These are phyloP conservation scores for Pythium pyrilobum DNA, from an alignment of 352 stramenopile genomes.

Conservation along the genomic window DNA sequence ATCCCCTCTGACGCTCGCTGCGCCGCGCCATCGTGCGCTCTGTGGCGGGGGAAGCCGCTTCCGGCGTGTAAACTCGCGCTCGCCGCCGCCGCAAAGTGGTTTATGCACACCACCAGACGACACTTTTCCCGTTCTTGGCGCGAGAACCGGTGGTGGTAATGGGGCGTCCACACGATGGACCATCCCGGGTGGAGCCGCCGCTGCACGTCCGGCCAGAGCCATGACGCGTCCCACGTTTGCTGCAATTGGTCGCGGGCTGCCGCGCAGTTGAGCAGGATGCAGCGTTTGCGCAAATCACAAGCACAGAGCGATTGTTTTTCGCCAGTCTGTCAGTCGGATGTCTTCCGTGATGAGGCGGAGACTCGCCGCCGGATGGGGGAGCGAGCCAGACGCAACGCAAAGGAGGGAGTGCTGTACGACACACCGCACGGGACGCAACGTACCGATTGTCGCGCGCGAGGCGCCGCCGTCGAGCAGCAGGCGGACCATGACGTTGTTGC, in stretches of 20 bases:
- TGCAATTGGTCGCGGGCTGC: conserved; percentile 24
- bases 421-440: background rate
- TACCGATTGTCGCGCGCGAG: conserved; percentile 49
- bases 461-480: conserved; percentile 45
- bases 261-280: background rate
- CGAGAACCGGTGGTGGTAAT: conserved; percentile 48
- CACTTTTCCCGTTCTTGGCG: conserved; percentile 48
- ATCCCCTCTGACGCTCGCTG: too few relatives aligned
- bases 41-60: too few relatives aligned
- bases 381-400: background rate
- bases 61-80: too few relatives aligned
- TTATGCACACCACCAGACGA: conserved; percentile 47
- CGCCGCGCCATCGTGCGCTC: background rate
- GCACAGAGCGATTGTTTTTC: too few relatives aligned
- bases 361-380: background rate
- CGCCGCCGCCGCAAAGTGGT: conserved; percentile 25
- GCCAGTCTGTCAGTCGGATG: too few relatives aligned
- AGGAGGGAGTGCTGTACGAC: too few relatives aligned
- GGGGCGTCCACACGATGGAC: conserved; percentile 54
- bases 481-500: conserved; percentile 33
- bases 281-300: background rate
- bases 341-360: too few relatives aligned
- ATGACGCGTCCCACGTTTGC: conserved; percentile 18
- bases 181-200: conserved; percentile 46
- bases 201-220: conserved; percentile 33